A percentile compares a stretch with the other conserved stretches of the same genome.
Evolutionary conservation across 352 stramenopile genomes (phyloP).

Genomic region (Globisporangium apiculatum): DNA sequence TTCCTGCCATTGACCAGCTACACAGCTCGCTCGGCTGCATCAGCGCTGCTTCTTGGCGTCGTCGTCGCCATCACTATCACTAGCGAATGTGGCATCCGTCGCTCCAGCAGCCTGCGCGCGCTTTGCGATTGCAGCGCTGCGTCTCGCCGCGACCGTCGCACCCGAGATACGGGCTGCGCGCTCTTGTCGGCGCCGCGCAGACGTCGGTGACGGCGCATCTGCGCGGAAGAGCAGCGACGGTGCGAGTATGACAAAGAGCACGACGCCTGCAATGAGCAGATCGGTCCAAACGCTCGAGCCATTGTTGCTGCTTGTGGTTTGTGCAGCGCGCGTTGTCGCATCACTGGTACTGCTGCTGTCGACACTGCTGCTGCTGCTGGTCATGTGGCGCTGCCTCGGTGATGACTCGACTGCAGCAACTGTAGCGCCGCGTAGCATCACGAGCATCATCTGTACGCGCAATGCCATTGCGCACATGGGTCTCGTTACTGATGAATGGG

Average conservation of each 20-base stretch:
- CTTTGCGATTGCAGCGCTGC: conserved; percentile 10
- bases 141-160: background rate
- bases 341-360: background rate
- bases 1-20: background rate
- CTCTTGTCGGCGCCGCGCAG: background rate
- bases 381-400: background rate
- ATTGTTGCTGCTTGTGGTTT: background rate
- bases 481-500: background rate
- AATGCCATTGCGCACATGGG: background rate
- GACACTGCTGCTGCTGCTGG: background rate
- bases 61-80: no score
- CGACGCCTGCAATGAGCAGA: conserved; percentile 44
- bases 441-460: background rate
- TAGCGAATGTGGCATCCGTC: conserved; percentile 3
- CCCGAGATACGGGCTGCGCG: background rate
- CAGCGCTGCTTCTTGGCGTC: no score
- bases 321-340: no score
- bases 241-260: conserved; percentile 62
- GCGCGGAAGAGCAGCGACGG: conserved; percentile 53
- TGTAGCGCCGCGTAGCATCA: background rate
- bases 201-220: background rate
- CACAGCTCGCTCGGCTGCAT: no score
- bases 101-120: conserved; percentile 1
- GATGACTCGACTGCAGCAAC: no score
- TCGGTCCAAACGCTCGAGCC: conserved; percentile 33